Base-by-base conservation (phyloP, 2,329 filamentous ascomycete genomes). In the Rhynchosporium agropyri region DNA sequence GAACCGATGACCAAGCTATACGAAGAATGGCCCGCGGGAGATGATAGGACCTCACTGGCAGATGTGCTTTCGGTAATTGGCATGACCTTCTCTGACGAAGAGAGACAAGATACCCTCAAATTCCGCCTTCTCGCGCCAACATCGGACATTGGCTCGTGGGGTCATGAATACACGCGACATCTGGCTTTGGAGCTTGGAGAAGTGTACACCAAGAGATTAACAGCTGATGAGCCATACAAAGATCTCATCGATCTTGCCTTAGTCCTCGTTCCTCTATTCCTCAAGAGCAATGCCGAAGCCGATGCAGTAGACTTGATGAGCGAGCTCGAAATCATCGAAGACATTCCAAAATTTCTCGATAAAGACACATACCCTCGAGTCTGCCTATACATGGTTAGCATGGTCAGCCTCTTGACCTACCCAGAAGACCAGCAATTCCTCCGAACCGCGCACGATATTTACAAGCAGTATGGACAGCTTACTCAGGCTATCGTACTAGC, bases 41-140 rank as follows among this genome's bases (percentile, higher is more conserved):
- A 92, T 58, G 87, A 97, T 79, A 97, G 96, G 85, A 91, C 89
- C 65, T 85, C 92, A 3, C 81, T 99, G 68, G 96, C 95, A 51
- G 96, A 99, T 79, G 95, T 97, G 71, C 82, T 99, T 58, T 99
- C 95, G 13, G 95, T 99, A 55, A 90, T 99, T 70, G 95, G 94
- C 66, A 99, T 99, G 95, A 99, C 95, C 60, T 97, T 94, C 76
- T 97, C 94, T 55, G 94, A 98, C 74, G 95, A 98, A 78, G 92
- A 97, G 73, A 88, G 92, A 76, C 87, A 96, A 78, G 95, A 99
- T 77, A 97, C 95, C 56, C 85, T 99, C 73, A 98, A 97, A 79
- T 99, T 95, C 81, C 88, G 95, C 69, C 84, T 99, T 58, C 84
- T 97, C 65, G 89, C 94, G 42, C 92, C 93, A 36, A 91, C 92